Evolutionary conservation across 2,329 filamentous ascomycete genomes (phyloP), one percentile per base, ranked within the genome.

Genomic region (Colletotrichum somersetense): DNA sequence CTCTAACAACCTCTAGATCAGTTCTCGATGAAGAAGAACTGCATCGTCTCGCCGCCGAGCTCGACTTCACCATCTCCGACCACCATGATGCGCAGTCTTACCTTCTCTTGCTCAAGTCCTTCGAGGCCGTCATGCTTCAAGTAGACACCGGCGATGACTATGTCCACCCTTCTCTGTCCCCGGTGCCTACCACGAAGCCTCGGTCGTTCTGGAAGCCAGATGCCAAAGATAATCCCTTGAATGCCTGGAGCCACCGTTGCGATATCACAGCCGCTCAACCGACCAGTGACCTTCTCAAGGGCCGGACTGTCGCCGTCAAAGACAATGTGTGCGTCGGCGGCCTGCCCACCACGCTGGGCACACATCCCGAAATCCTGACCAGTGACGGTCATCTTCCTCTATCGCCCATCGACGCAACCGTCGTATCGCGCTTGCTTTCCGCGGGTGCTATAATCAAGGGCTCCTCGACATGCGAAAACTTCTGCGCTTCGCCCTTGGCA

Each of bases 181-280:
- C 18, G 18, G 52, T 55, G 52, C 52, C 69, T 81, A 80, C 11
- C 67, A 35, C 52, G 16, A 12, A n/a, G 76, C 18, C 76, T 82
- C 38, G 74, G 67, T 65, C 57, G 23, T 73, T 70, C 61, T 66
- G 44, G 38, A 48, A 63, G n/a, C 72, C 69, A 40, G 33, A 53
- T 55, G 67, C 72, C n/a, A 67, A 74, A 23, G 77, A 81, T 5
- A 84, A 85, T 70, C 81, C 80, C 16, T 69, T 84, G 30, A 85
- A 84, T 75, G 83, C 80, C n/a, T 85, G 83, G 83, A 81, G 81
- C 52, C 80, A 84, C 65, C 78, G 77, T 50, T 79, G 57, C 57
- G 23, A 30, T 11, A 44, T 61, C 20, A 18, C 52, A 3, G 52
- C 52, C 79, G 8, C 67, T 75, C 4, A 69, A 70, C 53, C 78